Conservation (phyloP, 2,329 filamentous ascomycete species). For the Biscogniauxia mediterranea region DNA sequence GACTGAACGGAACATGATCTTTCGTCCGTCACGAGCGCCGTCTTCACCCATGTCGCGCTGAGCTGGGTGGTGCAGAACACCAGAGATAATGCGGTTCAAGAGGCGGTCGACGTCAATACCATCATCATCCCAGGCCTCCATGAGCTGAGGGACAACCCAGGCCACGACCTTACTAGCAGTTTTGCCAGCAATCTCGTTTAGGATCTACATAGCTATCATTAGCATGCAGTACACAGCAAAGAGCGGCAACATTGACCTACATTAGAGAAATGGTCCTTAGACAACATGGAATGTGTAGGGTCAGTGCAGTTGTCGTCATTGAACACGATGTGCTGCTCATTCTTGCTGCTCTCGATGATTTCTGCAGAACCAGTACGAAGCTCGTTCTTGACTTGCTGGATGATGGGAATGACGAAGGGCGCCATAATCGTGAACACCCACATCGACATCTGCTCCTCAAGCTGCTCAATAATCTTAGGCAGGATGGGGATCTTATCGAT, state of each 20-base stretch:
- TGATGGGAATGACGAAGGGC: constrained; percentile 82
- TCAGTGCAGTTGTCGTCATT: constrained; percentile 72
- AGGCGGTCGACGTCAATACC: constrained; percentile 65
- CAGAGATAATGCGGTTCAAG: constrained; percentile 73
- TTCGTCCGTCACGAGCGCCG: constrained; percentile 68
- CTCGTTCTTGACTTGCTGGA: constrained; percentile 83
- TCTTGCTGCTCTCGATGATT: constrained; percentile 80
- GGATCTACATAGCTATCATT: constrained; percentile 43
- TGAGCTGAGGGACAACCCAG: constrained; percentile 88
- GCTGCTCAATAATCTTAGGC: constrained; percentile 79
- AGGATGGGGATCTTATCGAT: constrained; percentile 84
- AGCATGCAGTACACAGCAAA: constrained; percentile 3
- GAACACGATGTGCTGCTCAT: constrained; percentile 86
- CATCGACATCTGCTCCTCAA: constrained; percentile 82
- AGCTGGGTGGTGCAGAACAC: constrained; percentile 86
- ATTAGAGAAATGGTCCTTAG: constrained; percentile 93
- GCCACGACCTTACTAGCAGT: constrained; percentile 74
- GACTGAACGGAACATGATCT: constrained; percentile 76
- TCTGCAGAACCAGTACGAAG: constrained; percentile 82
- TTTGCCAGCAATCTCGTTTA: constrained; percentile 86
- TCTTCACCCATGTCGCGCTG: constrained; percentile 69
- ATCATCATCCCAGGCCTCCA: constrained; percentile 83
- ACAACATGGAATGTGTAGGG: constrained; percentile 92
- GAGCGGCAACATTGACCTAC: constrained; percentile 38
- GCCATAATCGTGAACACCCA: constrained; percentile 93